Percentiles rank a stretch among this genome's conserved stretches.
Conservation (phyloP, 176 grass and related monocot species). For the Dactylis glomerata region DNA sequence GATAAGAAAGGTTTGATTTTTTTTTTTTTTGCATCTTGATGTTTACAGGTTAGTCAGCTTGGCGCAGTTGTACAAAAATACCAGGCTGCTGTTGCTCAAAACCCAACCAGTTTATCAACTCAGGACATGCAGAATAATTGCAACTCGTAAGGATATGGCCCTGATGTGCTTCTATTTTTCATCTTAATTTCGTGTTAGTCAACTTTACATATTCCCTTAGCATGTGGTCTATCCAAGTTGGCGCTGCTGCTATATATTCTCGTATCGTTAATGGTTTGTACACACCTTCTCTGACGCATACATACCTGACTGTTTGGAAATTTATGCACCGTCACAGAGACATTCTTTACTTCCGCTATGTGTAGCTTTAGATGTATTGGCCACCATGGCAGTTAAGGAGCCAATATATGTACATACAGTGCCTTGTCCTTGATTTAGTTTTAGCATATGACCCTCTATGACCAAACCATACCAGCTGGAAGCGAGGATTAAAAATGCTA, state of each 20-base stretch:
- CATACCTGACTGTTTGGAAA: background rate
- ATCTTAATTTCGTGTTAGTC: slow-evolving; percentile 27
- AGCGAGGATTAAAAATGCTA: background rate
- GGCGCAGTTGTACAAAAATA: slow-evolving; percentile 84
- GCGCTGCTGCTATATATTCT: background rate
- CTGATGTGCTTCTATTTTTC: slow-evolving; percentile 12
- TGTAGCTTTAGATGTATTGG: background rate
- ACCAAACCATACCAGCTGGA: background rate
- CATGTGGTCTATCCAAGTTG: background rate
- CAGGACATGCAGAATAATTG: slow-evolving; percentile 94
- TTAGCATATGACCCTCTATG: slow-evolving; percentile 8
- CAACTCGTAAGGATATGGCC: slow-evolving; percentile 73
- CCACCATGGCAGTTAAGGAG: background rate
- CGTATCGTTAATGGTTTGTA: background rate
- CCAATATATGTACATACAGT: slow-evolving; percentile 1
- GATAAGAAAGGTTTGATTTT: background rate
- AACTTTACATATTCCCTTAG: slow-evolving; percentile 24
- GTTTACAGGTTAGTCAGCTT: slow-evolving; percentile 82
- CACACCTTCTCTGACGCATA: background rate
- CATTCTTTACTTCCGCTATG: background rate
- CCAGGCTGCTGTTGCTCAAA: slow-evolving; percentile 68
- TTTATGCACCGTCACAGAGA: slow-evolving; percentile 6
- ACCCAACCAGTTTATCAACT: slow-evolving; percentile 52
- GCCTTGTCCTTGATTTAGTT: background rate
- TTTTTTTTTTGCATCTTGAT: background rate